Conservation (phyloP, 2,329 filamentous ascomycete genomes). For the Colletotrichum musicola region DNA sequence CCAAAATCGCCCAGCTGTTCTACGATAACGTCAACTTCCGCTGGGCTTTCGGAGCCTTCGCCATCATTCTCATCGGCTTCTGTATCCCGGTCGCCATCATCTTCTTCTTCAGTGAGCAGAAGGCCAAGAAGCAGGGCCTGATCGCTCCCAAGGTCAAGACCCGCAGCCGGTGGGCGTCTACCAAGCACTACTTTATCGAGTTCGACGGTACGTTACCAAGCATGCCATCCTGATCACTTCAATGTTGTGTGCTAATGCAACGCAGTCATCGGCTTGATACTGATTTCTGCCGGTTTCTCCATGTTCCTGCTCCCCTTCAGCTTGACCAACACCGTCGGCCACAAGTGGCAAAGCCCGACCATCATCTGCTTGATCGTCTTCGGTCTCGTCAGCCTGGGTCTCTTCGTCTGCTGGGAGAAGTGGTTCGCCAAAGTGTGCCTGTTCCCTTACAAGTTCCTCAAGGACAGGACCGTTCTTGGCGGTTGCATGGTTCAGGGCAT, state of each 20-base stretch:
- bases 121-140: slow-evolving; percentile 63
- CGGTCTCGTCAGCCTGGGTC: slow-evolving; percentile 60
- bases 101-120: slow-evolving; percentile 55
- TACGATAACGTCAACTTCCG: slow-evolving; percentile 54
- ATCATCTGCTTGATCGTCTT: slow-evolving; percentile 64
- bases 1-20: slow-evolving; percentile 55
- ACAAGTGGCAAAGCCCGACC: slow-evolving; percentile 56
- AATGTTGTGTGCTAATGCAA: slow-evolving; percentile 13
- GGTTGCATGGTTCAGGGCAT: slow-evolving; percentile 55
- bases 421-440: slow-evolving; percentile 69
- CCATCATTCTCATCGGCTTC: slow-evolving; percentile 69
- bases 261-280: slow-evolving; percentile 60
- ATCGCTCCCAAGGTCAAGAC: slow-evolving; percentile 56
- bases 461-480: slow-evolving; percentile 62
- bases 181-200: slow-evolving; percentile 66
- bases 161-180: slow-evolving; percentile 61
- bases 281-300: slow-evolving; percentile 64
- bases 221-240: not conserved
- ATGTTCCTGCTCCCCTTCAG: slow-evolving; percentile 67
- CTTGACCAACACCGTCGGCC: slow-evolving; percentile 44
- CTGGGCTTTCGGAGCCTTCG: slow-evolving; percentile 71
- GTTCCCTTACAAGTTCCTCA: slow-evolving; percentile 65
- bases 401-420: slow-evolving; percentile 69
- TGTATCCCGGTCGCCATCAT: slow-evolving; percentile 51
- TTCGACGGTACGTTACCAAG: slow-evolving; percentile 62